Evolutionary conservation across 495 filamentous ascomycete genomes (phyloP).

Genomic region (Penicillium salamii): DNA sequence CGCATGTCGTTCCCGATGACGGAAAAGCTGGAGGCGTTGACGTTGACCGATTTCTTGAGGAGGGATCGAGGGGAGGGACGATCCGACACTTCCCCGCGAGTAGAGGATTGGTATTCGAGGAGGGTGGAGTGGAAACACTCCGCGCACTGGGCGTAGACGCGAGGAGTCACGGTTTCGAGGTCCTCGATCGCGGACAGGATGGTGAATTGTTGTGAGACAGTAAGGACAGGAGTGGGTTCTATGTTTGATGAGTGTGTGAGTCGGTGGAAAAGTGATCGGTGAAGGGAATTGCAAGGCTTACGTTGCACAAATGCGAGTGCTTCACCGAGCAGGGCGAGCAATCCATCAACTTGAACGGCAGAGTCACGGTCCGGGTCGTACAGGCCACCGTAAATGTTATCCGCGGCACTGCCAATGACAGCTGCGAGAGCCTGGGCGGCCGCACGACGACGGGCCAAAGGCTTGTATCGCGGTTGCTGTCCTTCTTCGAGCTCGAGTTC

Average conservation of each 20-base stretch:
- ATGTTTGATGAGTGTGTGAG: neutral
- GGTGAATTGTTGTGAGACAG: slow-evolving; percentile 64
- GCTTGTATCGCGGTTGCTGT: slow-evolving; percentile 41
- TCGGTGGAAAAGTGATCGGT: too few relatives aligned
- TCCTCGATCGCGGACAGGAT: slow-evolving; percentile 82
- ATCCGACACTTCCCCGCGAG: slow-evolving; percentile 43
- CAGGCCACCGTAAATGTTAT: slow-evolving; percentile 84
- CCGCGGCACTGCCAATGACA: slow-evolving; percentile 76
- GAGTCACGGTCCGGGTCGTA: slow-evolving; percentile 75
- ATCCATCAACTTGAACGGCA: slow-evolving; percentile 79
- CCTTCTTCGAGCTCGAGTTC: slow-evolving; percentile 39
- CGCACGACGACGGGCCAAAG: slow-evolving; percentile 56
- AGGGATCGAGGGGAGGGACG: slow-evolving; percentile 57
- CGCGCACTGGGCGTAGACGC: slow-evolving; percentile 67
- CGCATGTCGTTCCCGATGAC: slow-evolving; percentile 72
- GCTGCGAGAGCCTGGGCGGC: slow-evolving; percentile 71
- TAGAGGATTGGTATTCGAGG: slow-evolving; percentile 45
- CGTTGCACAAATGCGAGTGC: slow-evolving; percentile 68
- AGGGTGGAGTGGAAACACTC: slow-evolving; percentile 61
- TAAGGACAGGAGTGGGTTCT: slow-evolving; percentile 38
- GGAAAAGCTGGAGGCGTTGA: slow-evolving; percentile 57
- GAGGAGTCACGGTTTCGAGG: slow-evolving; percentile 67
- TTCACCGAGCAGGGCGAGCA: slow-evolving; percentile 82
- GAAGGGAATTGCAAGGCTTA: slow-evolving; percentile 31
- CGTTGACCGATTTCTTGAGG: slow-evolving; percentile 62